Base-by-base conservation (phyloP, 73 alveolate species). In the Paramecium tetraurelia region DNA sequence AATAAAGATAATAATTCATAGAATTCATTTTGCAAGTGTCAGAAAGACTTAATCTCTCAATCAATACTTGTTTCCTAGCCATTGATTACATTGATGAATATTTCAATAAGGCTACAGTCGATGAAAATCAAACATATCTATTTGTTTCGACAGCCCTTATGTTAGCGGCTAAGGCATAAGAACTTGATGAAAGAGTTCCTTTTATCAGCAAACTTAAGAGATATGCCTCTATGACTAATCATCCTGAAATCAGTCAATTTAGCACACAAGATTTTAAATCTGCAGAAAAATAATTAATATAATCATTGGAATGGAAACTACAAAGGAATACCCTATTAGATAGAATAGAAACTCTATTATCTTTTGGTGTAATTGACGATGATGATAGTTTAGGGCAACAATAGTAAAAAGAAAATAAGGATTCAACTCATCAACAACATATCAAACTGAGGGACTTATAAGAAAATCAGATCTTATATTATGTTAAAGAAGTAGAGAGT, bases 151-250 rank as follows among this genome's bases (percentile, higher is more conserved):
- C 90, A 20, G 75, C 76, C 2, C 29, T 80, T 11, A 80, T 80
- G 90, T n/a, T 80, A 46, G 90, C 90, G 0, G 94, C 94, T 71
- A 89, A 89, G 43, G 77, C 94, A 36, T 70, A 46, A 38, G 94
- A 89, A 72, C 75, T 89, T 16, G 94, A 89, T 89, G 94, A 89
- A 53, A 89, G 94, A 89, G 75, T 89, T 35, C 94, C 94, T 2
- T 89, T 89, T 71, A 89, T 89, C 10, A 58, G 88, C 7, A 89
- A 89, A 89, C 77, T 89, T 33, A 89, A 89, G 29, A 40, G 92
- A 44, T 89, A 89, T 58, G 75, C 77, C 18, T 80, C 90, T 8
- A 80, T 80, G 90, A 80, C 77, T 22, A 44, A 22, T 80, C 90
- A 80, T 46, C 77, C 90, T 22, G 87, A 89, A 46, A 70, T 89